Conservation (phyloP, 495 filamentous ascomycete genomes). For the Talaromyces trachyspermus region DNA sequence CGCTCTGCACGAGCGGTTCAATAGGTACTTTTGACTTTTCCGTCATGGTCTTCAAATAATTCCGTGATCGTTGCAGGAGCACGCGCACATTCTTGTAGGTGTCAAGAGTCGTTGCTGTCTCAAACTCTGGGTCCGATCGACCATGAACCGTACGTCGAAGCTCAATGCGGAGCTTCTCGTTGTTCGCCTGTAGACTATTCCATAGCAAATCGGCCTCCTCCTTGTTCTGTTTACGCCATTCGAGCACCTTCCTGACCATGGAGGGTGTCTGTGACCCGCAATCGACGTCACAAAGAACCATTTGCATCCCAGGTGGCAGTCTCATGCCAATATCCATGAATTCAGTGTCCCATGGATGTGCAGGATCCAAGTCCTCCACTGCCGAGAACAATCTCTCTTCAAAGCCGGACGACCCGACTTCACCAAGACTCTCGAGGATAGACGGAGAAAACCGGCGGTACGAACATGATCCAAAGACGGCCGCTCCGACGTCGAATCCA, state of each 20-base stretch:
- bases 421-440: conserved; percentile 58
- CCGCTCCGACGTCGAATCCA: conserved; percentile 93
- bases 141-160: conserved; percentile 41
- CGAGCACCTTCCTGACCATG: conserved; percentile 87
- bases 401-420: conserved; percentile 58
- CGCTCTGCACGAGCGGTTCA: conserved; percentile 80
- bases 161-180: conserved; percentile 61
- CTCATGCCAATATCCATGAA: conserved; percentile 55
- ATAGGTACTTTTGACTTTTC: conserved; percentile 70
- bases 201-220: conserved; percentile 63
- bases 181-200: conserved; percentile 62
- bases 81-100: conserved; percentile 30
- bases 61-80: conserved; percentile 46
- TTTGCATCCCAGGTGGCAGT: conserved; percentile 57
- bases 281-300: conserved; percentile 93
- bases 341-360: conserved; percentile 67
- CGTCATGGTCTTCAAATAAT: conserved; percentile 69
- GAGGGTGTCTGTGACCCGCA: conserved; percentile 89
- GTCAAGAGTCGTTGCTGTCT: conserved; percentile 9
- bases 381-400: conserved; percentile 51
- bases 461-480: conserved; percentile 81
- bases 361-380: conserved; percentile 50
- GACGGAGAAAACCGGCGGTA: conserved; percentile 87
- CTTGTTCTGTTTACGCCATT: conserved; percentile 66
- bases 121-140: conserved; percentile 16